Base-by-base conservation (phyloP, 1,139 yeast species). In the Suhomyces bokatorum region DNA sequence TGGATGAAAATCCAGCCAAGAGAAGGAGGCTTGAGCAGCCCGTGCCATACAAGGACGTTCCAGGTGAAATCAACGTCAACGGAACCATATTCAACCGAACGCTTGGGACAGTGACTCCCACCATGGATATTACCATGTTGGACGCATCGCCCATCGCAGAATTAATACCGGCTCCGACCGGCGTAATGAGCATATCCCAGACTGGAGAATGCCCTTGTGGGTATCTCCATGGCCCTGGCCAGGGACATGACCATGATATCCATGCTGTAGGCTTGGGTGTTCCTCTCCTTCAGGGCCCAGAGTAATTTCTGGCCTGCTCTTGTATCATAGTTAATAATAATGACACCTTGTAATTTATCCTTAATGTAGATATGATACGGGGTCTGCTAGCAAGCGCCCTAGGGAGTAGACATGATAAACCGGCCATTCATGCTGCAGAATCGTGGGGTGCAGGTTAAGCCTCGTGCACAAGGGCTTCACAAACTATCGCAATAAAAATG, bases 211-310 rank as follows among this genome's bases (percentile, higher is more conserved):
- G 74, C 49, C 63, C 67, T 2, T 69, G 74, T 53, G 73, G 73
- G 4, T 56, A 61, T 45, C 51, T 69, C 34, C 74, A 69, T 47
- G 73, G 73, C 1, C 69, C 71, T 2, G 70, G 69, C 7, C 67
- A 60, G 35, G 64, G 63, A 2, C 49, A 54, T 32, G 58, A 56
- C 35, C 63, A 64, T 36, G 74, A 69, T 43, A 47, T 60, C 12
- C 50, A 45, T 14, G 72, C 73, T 14, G 64, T 64, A 17, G 73
- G 73, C 1, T 55, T 68, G 37, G 50, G 51, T 27, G 53, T 42
- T 13, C 68, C 63, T 12, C 58, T 60, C 36, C 58, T 69, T 40
- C 51, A 70, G 43, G 74, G 74, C 2, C 74, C 73, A 1, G 73
- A 68, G 39, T 68, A 26, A 15, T 6, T 9, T 11, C 14, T 6